phyloP scores from a whole-genome alignment of 1,284 basidiomycete genomes.

The Boletus semigastroideus region DNA sequence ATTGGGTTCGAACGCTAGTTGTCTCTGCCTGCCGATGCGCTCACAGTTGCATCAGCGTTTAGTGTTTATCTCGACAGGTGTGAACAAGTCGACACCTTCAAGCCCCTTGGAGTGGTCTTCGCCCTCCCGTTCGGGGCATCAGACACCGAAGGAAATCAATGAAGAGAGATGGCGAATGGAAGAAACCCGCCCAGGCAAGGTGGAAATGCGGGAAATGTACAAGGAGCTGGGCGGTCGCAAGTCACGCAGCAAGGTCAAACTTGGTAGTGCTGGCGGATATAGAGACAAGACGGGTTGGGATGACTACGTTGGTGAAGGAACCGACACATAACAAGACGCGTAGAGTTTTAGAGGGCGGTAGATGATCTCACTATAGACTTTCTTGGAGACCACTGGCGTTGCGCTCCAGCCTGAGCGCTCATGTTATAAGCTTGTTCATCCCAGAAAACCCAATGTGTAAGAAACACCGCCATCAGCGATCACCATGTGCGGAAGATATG shows the following conservation, averaged over 20 bases:
- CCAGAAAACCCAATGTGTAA: no score
- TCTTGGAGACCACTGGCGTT: no score
- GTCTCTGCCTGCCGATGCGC: neutral
- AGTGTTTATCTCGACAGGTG: conserved; percentile 50
- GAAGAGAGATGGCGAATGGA: conserved; percentile 74
- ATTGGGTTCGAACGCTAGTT: conserved; percentile 57
- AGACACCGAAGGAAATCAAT: conserved; percentile 73
- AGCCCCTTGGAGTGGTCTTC: conserved; percentile 47
- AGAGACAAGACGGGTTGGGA: conserved; percentile 72
- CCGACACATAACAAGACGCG: neutral
- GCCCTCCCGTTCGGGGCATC: conserved; percentile 64
- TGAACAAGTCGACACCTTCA: conserved; percentile 45
- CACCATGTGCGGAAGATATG: conserved; percentile 64
- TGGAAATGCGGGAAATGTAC: conserved; percentile 86
- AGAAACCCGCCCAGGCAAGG: conserved; percentile 62
- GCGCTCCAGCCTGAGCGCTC: no score
- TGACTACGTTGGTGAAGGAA: conserved; percentile 34
- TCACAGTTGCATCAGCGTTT: conserved; percentile 45
- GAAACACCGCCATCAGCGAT: no score
- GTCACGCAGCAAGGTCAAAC: conserved; percentile 63
- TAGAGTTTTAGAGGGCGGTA: no score
- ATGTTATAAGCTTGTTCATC: no score
- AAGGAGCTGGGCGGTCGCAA: conserved; percentile 87
- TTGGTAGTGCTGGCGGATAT: conserved; percentile 54
- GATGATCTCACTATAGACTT: no score